These are phyloP conservation scores for Blumeria graminis DNA, from an alignment of 2,329 filamentous ascomycete species.

Conservation along the genomic window DNA sequence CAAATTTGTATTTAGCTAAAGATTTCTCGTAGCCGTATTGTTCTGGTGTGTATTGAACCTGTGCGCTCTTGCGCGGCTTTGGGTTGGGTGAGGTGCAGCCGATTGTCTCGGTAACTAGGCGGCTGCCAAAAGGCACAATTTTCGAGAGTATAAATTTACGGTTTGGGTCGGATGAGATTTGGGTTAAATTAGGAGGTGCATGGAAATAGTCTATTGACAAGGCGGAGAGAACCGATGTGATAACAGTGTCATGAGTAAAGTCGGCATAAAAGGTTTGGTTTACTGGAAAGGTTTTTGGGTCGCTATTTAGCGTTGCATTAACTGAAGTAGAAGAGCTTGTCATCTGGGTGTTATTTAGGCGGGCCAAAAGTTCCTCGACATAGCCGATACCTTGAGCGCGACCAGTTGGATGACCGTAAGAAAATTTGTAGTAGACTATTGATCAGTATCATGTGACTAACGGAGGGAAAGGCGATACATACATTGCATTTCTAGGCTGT, in stretches of 20 bases:
- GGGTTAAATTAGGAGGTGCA: slow-evolving; percentile 19
- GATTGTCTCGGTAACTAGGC: slow-evolving; percentile 30
- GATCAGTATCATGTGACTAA: neutral
- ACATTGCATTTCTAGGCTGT: slow-evolving; percentile 27
- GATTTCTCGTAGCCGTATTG: slow-evolving; percentile 22
- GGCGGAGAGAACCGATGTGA: slow-evolving; percentile 37
- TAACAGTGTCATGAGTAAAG: slow-evolving; percentile 75
- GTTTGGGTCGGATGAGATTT: slow-evolving; percentile 20
- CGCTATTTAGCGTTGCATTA: slow-evolving; percentile 50
- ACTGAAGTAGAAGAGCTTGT: slow-evolving; percentile 43
- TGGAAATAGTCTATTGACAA: slow-evolving; percentile 30
- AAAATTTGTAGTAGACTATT: slow-evolving; percentile 37
- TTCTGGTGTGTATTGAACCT: slow-evolving; percentile 19
- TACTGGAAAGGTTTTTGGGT: slow-evolving; percentile 47
- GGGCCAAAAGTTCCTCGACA: slow-evolving; percentile 61
- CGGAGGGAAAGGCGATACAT: slow-evolving; percentile 7
- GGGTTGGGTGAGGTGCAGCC: slow-evolving; percentile 22
- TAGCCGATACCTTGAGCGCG: slow-evolving; percentile 69
- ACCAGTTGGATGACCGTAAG: slow-evolving; percentile 52
- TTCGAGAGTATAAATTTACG: slow-evolving; percentile 24
- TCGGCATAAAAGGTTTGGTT: slow-evolving; percentile 48
- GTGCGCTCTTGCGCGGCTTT: slow-evolving; percentile 16
- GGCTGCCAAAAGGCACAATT: slow-evolving; percentile 29
- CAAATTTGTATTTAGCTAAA: slow-evolving; percentile 21
- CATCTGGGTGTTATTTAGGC: slow-evolving; percentile 44